A percentile compares a stretch with the other conserved stretches of the same genome.
These are phyloP conservation scores for Cinnamomum chago DNA, from an alignment of 164 flowering plant genomes.

Conservation along the genomic window DNA sequence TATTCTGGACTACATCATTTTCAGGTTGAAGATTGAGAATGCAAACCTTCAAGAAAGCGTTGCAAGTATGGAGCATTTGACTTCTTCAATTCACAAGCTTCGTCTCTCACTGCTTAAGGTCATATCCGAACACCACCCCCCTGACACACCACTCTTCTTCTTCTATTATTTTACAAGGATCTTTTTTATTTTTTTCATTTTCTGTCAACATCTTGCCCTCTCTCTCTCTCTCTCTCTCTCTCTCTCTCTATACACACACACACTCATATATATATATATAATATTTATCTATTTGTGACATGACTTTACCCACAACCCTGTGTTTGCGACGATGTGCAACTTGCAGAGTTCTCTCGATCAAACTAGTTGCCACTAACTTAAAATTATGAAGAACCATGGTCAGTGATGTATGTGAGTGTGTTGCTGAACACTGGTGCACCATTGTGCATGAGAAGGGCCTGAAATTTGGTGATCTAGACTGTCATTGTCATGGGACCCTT, in stretches of 20 bases:
- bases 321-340: background rate
- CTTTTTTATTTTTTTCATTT: background rate
- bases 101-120: constrained; percentile 78
- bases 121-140: background rate
- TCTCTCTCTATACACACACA: no score
- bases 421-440: no score
- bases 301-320: no score
- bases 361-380: background rate
- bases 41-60: constrained; percentile 84
- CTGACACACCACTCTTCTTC: no score
- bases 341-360: background rate
- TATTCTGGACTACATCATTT: background rate
- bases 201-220: no score
- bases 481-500: no score
- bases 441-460: no score
- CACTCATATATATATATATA: no score
- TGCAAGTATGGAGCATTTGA: constrained; percentile 75
- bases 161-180: background rate
- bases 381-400: background rate
- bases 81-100: constrained; percentile 60
- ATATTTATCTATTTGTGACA: no score
- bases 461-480: no score
- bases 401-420: no score
- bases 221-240: no score
- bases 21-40: constrained; percentile 84